Conservation (phyloP, 768 basidiomycete genomes). For the Sporobolomyces phaffii region DNA sequence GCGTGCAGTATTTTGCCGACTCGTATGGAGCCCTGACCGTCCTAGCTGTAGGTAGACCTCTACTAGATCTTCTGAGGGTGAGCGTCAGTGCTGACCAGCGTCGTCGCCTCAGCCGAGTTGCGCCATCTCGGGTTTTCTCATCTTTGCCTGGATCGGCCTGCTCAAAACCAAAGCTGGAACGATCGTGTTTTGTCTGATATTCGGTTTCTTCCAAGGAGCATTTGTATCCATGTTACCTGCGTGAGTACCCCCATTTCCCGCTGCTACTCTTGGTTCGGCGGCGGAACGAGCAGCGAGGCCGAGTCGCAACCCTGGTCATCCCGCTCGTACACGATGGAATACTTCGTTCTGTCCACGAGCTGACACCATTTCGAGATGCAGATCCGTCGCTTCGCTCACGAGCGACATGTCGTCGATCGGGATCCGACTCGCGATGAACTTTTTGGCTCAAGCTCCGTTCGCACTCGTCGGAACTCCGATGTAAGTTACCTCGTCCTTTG, state of each 20-base stretch:
- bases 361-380: no score
- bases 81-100: neutral
- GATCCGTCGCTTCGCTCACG: conserved; percentile 40
- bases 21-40: conserved; percentile 33
- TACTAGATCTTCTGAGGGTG: neutral
- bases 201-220: conserved; percentile 43
- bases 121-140: conserved; percentile 33
- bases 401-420: conserved; percentile 42
- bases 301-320: no score
- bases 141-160: conserved; percentile 39
- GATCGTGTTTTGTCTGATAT: conserved; percentile 42
- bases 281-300: no score
- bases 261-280: no score
- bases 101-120: neutral
- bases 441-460: conserved; percentile 40
- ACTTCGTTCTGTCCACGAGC: no score
- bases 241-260: neutral
- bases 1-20: conserved; percentile 48
- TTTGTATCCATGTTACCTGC: conserved; percentile 42
- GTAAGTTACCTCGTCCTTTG: neutral
- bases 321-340: no score
- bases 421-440: conserved; percentile 42
- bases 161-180: conserved; percentile 39
- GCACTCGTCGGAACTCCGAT: conserved; percentile 42
- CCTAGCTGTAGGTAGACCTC: conserved; percentile 18